Evolutionary conservation across 2,329 filamentous ascomycete genomes (phyloP), one percentile per base, ranked within the genome.

Genomic region (Trichoderma brevicompactum): DNA sequence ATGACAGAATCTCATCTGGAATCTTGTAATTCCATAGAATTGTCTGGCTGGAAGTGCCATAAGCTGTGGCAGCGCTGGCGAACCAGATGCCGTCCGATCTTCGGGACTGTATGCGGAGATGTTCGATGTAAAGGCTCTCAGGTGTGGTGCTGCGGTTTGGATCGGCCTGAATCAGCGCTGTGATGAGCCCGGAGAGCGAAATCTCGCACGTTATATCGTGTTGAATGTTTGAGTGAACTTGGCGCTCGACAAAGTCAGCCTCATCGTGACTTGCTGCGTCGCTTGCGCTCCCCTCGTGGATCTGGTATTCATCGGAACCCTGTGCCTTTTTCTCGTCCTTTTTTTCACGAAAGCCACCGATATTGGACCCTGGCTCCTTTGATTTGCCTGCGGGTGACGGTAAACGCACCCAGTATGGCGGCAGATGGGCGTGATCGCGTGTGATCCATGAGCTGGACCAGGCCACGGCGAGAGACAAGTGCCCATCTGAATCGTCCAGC

Each of bases 1-100:
- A 85, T 0, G 76, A 68, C 1, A 87, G 70, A 5, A 87, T 74
- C 3, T 81, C 79, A 19, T 82, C 78, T 0, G 85, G 84, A 53
- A 87, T 86, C 64, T 81, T 80, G 75, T 86, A 87, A 71, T 83
- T 85, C 86, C 86, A 88, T 2, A 88, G 77, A 9, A 87, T 79
- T 0, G 85, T 87, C 68, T 83, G 80, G 56, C 79, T 82, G 0
- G 81, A 79, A 1, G 83, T 85, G 19, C 83, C 82, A 65, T 83
- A 82, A 0, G 86, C 85, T 1, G 85, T 88, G 0, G 80, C 80
- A 1, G 81, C 81, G 66, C 80, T 82, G 34, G 85, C 83, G 68
- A 88, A 88, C 85, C 86, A 88, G 9, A 80, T 74, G 8, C 84
- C 83, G 36, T 77, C 75, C 0, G 74, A 76, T 34, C 69, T 74